phyloP scores from a whole-genome alignment of 805 yeast species.

The Suhomyces xylopsoci region DNA sequence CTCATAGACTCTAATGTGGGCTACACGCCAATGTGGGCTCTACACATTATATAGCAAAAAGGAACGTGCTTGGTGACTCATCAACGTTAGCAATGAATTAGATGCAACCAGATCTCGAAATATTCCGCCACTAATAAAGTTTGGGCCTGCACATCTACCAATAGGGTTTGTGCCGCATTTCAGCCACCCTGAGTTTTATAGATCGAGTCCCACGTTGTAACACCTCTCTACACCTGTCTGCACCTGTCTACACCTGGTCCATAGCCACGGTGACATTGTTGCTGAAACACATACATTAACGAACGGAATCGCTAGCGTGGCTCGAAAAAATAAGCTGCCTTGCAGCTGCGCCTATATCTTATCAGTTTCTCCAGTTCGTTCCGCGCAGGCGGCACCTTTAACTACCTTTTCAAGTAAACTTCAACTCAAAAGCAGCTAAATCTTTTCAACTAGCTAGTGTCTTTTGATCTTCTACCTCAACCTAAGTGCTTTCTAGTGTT shows the following conservation, averaged over 20 bases:
- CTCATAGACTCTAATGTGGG: too few species aligned
- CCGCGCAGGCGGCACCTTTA: neutral
- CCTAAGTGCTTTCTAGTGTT: too few species aligned
- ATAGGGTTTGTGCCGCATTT: neutral
- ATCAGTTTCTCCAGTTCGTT: neutral
- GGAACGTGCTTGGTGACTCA: neutral
- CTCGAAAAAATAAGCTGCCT: neutral
- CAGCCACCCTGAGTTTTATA: neutral
- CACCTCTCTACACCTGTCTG: neutral
- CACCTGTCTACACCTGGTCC: neutral
- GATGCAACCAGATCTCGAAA: neutral
- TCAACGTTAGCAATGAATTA: neutral
- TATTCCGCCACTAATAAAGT: neutral
- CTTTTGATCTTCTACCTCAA: too few species aligned
- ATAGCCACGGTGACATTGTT: neutral
- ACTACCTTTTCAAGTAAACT: neutral
- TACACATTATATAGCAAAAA: too few species aligned
- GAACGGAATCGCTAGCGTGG: neutral
- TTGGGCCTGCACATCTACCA: neutral
- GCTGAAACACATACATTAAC: neutral
- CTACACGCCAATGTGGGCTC: too few species aligned
- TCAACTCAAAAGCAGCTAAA: neutral
- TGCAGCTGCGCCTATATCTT: neutral
- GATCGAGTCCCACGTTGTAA: neutral
- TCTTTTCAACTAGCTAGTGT: too few species aligned